Percentiles rank a stretch among this genome's conserved stretches.
Conservation (phyloP, 805 yeast species). For the Maudiozyma barnettii region DNA sequence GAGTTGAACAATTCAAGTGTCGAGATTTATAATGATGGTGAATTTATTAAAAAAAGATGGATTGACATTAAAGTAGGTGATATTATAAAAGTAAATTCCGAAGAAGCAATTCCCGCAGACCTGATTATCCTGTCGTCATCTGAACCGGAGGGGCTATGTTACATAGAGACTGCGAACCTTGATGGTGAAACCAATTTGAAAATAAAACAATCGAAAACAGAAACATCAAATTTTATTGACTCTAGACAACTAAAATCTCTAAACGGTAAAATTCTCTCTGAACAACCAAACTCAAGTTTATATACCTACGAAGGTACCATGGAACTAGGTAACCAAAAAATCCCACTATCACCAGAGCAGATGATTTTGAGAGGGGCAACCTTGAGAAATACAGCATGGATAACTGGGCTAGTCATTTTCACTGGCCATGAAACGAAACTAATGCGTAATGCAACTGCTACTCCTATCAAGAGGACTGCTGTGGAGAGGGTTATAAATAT, state of each 20-base stretch:
- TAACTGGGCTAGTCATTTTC: constrained; percentile 85
- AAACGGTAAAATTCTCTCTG: constrained; percentile 61
- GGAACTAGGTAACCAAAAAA: constrained; percentile 43
- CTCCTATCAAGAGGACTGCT: constrained; percentile 95
- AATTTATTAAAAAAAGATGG: constrained; percentile 67
- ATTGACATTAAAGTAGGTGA: constrained; percentile 86
- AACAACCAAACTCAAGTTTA: constrained; percentile 86
- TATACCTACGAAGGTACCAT: constrained; percentile 90
- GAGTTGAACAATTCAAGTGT: constrained; percentile 78
- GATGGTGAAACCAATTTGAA: constrained; percentile 97
- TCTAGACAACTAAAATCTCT: constrained; percentile 48
- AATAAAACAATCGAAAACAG: constrained; percentile 78
- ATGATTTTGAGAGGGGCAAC: constrained; percentile 91
- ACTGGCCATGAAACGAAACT: constrained; percentile 98
- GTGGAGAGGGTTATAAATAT: constrained; percentile 91
- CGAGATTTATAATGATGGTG: constrained; percentile 55
- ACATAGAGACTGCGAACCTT: constrained; percentile 92
- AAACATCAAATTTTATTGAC: constrained; percentile 64
- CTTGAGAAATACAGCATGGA: constrained; percentile 88
- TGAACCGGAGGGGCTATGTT: constrained; percentile 96
- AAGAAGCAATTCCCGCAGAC: constrained; percentile 93
- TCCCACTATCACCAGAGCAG: constrained; percentile 85
- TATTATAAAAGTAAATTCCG: constrained; percentile 71
- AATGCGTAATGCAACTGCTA: constrained; percentile 97
- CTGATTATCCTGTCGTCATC: constrained; percentile 76